These are phyloP conservation scores for Exsudoporus floridanus DNA, from an alignment of 1,284 basidiomycete species.

Conservation along the genomic window DNA sequence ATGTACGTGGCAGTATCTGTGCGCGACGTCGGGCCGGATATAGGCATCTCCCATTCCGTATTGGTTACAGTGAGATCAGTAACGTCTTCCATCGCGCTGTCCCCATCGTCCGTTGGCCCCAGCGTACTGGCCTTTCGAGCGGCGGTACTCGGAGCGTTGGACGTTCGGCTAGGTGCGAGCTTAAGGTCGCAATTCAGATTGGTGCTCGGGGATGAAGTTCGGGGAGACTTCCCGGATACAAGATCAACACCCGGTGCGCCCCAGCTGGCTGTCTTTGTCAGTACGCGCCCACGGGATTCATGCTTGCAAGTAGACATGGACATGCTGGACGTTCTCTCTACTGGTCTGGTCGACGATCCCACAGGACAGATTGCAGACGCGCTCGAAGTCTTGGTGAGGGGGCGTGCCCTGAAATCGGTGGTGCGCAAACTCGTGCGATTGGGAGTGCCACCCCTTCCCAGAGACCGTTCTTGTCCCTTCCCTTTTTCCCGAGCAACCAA, in stretches of 20 bases:
- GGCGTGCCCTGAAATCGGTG: neutral
- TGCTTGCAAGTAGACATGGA: neutral
- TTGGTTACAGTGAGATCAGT: slow-evolving; percentile 26
- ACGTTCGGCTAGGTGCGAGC: neutral
- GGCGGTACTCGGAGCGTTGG: neutral
- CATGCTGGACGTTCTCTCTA: neutral
- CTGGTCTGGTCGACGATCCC: neutral
- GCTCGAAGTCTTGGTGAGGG: slow-evolving; percentile 26
- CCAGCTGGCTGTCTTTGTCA: slow-evolving; percentile 15
- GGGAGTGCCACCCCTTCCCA: neutral
- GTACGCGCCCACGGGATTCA: slow-evolving; percentile 9
- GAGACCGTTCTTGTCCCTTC: slow-evolving; percentile 9
- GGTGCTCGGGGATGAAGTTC: slow-evolving; percentile 13
- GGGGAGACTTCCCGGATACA: slow-evolving; percentile 14
- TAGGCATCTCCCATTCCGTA: slow-evolving; percentile 17
- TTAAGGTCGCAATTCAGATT: slow-evolving; percentile 18
- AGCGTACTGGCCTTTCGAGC: neutral
- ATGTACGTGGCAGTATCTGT: slow-evolving; percentile 15
- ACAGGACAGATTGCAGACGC: slow-evolving; percentile 15
- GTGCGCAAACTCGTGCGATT: neutral
- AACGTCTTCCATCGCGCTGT: slow-evolving; percentile 17
- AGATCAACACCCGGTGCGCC: neutral
- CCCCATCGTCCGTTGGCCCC: slow-evolving; percentile 1
- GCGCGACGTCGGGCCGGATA: neutral
- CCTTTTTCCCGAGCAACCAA: slow-evolving; percentile 7